A percentile compares a stretch with the other conserved stretches of the same genome.
Evolutionary conservation across 495 filamentous ascomycete genomes (phyloP).

Genomic region (Haplographium delicatum): DNA sequence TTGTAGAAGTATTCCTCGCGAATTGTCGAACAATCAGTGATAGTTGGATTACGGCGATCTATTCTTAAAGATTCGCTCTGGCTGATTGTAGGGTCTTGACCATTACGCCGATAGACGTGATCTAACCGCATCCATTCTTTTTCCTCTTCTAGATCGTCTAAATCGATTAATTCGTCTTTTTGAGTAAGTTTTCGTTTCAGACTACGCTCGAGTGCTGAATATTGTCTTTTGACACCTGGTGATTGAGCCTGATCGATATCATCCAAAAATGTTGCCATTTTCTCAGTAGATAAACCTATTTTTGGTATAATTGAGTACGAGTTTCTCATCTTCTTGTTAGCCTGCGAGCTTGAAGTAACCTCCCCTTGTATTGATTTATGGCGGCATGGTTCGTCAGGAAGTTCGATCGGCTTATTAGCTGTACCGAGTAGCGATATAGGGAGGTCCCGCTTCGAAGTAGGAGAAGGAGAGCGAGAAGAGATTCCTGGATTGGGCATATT

Average conservation of each 20-base stretch:
- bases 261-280: background rate
- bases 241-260: background rate
- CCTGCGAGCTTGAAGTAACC: too few relatives aligned
- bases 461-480: background rate
- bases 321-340: background rate
- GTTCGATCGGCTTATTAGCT: background rate
- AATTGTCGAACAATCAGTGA: slow-evolving; percentile 9
- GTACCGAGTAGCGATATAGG: background rate
- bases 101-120: background rate
- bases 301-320: background rate
- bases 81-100: too few relatives aligned
- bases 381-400: background rate
- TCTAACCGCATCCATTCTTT: too few relatives aligned
- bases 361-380: too few relatives aligned
- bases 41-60: slow-evolving; percentile 11
- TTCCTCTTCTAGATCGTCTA: slow-evolving; percentile 4
- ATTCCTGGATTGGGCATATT: too few relatives aligned
- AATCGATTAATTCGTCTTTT: background rate
- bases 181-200: background rate
- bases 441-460: background rate
- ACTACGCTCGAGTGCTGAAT: background rate
- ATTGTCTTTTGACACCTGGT: background rate
- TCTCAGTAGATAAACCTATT: background rate
- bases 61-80: too few relatives aligned
- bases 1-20: slow-evolving; percentile 19